Percentiles rank a stretch among this genome's conserved stretches.
Evolutionary conservation across 176 grass and related monocot species (phyloP).

Genomic region (Pontederia paniculata): DNA sequence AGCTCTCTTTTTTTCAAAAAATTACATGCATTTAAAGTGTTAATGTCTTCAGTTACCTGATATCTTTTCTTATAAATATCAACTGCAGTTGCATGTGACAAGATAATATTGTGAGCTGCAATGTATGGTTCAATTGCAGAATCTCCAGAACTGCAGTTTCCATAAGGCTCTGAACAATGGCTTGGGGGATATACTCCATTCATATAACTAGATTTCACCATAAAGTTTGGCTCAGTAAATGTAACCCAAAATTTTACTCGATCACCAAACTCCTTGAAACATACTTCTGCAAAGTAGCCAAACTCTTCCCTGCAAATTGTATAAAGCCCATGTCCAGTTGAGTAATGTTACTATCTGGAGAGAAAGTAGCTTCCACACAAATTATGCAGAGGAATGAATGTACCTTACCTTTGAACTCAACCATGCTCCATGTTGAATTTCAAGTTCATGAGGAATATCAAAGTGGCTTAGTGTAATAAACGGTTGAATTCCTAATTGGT

Average conservation of each 20-base stretch:
- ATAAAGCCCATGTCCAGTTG: neutral
- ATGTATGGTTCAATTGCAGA: constrained; percentile 37
- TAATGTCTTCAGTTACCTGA: constrained; percentile 23
- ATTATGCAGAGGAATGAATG: neutral
- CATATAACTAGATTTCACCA: constrained; percentile 21
- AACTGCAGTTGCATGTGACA: constrained; percentile 48
- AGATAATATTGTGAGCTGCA: constrained; percentile 42
- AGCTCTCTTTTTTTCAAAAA: neutral
- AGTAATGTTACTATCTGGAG: neutral
- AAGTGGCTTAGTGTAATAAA: constrained; percentile 63
- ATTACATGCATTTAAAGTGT: no score
- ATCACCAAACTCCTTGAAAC: constrained; percentile 61
- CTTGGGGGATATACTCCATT: constrained; percentile 23
- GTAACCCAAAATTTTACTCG: constrained; percentile 53
- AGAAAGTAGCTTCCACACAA: neutral
- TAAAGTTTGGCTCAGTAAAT: constrained; percentile 66
- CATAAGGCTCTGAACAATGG: constrained; percentile 43
- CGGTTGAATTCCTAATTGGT: constrained; percentile 42
- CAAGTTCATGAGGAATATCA: constrained; percentile 49
- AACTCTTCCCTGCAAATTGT: constrained; percentile 39
- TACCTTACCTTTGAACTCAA: constrained; percentile 37
- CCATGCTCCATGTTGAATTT: constrained; percentile 32
- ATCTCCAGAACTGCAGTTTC: constrained; percentile 33
- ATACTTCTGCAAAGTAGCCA: constrained; percentile 39
- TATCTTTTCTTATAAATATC: constrained; percentile 39